phyloP scores from a whole-genome alignment of 2,329 filamentous ascomycete genomes.

The Pseudopyricularia javanii region DNA sequence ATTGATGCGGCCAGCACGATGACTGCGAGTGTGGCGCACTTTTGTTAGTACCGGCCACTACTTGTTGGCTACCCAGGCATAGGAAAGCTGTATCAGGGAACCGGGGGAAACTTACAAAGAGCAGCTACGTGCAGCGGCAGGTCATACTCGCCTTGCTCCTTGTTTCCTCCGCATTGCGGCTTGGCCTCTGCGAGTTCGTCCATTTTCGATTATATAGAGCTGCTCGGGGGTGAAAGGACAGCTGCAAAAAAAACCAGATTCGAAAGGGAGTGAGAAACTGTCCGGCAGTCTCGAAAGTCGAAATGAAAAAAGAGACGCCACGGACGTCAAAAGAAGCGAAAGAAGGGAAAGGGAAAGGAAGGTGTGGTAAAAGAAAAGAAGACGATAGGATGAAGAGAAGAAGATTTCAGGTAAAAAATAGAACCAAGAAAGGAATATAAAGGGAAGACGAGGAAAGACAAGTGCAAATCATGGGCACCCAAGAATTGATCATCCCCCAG shows the following conservation, averaged over 20 bases:
- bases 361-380: conserved; percentile 6
- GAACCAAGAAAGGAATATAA: conserved; percentile 11
- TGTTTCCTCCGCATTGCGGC: conserved; percentile 24
- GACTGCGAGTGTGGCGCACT: conserved; percentile 14
- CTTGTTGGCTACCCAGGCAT: background rate
- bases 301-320: conserved; percentile 11
- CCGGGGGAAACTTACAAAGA: conserved; percentile 22
- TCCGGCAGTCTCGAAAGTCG: conserved; percentile 20
- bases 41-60: conserved; percentile 5
- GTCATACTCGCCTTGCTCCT: conserved; percentile 26
- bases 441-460: conserved; percentile 9
- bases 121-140: conserved; percentile 25
- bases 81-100: background rate
- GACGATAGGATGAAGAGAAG: background rate
- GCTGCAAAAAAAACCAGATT: conserved; percentile 8
- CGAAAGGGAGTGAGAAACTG: conserved; percentile 14
- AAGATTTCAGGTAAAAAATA: conserved; percentile 2
- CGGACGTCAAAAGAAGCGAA: conserved; percentile 10
- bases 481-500: conserved; percentile 1
- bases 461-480: conserved; percentile 3
- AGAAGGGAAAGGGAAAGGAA: conserved; percentile 7
- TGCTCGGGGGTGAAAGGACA: conserved; percentile 7
- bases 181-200: conserved; percentile 16
- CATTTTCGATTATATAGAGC: conserved; percentile 1
- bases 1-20: conserved; percentile 26